A percentile compares a stretch with the other conserved stretches of the same genome.
Evolutionary conservation across 2,329 filamentous ascomycete genomes (phyloP).

Genomic region (Tothia fuscella): DNA sequence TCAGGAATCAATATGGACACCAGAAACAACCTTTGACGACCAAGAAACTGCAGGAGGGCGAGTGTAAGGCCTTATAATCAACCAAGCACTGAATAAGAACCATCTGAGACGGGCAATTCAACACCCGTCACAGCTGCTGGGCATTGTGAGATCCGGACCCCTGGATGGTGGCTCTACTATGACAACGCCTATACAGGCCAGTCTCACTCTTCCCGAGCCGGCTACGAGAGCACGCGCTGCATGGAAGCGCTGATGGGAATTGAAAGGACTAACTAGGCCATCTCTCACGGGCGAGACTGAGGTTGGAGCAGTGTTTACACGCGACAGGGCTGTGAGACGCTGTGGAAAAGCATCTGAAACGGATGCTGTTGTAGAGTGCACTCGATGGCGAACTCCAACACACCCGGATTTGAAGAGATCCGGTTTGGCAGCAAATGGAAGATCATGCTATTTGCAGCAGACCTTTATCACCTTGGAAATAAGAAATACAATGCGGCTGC

Average conservation of each 20-base stretch:
- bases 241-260: slow-evolving; percentile 5
- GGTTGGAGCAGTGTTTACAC: slow-evolving; percentile 5
- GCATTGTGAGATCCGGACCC: slow-evolving; percentile 7
- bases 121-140: not conserved
- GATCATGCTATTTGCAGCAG: slow-evolving; percentile 4
- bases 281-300: slow-evolving; percentile 1
- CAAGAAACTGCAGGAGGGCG: slow-evolving; percentile 9
- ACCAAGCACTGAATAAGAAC: not conserved
- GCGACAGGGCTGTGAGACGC: slow-evolving; percentile 7
- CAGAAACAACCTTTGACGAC: slow-evolving; percentile 8
- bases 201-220: slow-evolving; percentile 3
- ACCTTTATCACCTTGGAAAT: not conserved
- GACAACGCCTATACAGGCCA: slow-evolving; percentile 3
- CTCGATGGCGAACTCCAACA: not conserved
- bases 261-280: not conserved
- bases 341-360: slow-evolving; percentile 4
- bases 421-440: no score
- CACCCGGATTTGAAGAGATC: not conserved
- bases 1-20: slow-evolving; percentile 4
- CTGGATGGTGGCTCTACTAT: slow-evolving; percentile 1
- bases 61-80: slow-evolving; percentile 8
- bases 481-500: not conserved
- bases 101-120: slow-evolving; percentile 7
- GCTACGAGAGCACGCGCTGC: not conserved
- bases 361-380: not conserved